These are phyloP conservation scores for Penicillium thymicola DNA, from an alignment of 2,329 filamentous ascomycete species.

Conservation along the genomic window DNA sequence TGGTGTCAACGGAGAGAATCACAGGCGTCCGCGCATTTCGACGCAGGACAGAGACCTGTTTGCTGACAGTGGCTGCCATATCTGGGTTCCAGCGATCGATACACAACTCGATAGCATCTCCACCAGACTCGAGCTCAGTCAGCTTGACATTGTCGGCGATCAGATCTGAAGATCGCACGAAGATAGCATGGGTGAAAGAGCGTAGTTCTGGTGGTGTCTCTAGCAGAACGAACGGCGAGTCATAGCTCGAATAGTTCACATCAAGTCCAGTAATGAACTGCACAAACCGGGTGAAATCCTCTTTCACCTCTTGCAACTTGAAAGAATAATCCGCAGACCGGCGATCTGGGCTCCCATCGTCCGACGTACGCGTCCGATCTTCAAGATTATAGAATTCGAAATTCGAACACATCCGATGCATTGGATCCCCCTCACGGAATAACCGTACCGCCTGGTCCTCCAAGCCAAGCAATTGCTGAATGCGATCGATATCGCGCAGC, in stretches of 20 bases:
- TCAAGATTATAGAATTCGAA: slow-evolving; percentile 50
- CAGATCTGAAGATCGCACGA: slow-evolving; percentile 38
- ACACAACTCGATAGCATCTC: slow-evolving; percentile 59
- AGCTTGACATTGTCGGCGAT: slow-evolving; percentile 41
- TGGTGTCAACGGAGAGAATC: slow-evolving; percentile 53
- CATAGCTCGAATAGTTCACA: slow-evolving; percentile 51
- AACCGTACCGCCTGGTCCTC: slow-evolving; percentile 44
- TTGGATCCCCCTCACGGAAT: slow-evolving; percentile 44
- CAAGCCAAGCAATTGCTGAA: slow-evolving; percentile 43
- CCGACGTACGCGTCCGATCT: slow-evolving; percentile 36
- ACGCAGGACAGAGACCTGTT: slow-evolving; percentile 56
- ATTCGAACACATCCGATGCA: slow-evolving; percentile 48
- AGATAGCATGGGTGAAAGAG: slow-evolving; percentile 45
- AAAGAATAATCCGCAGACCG: slow-evolving; percentile 48
- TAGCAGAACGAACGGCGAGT: slow-evolving; percentile 60
- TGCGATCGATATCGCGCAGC: slow-evolving; percentile 40
- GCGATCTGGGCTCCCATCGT: slow-evolving; percentile 42
- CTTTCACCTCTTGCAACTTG: slow-evolving; percentile 53
- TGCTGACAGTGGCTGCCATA: slow-evolving; percentile 50
- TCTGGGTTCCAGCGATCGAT: slow-evolving; percentile 57
- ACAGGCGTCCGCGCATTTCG: slow-evolving; percentile 56
- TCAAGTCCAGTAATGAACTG: slow-evolving; percentile 56
- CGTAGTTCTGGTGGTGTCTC: slow-evolving; percentile 59
- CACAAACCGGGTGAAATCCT: slow-evolving; percentile 60
- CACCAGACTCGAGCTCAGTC: slow-evolving; percentile 55